phyloP scores from a whole-genome alignment of 1,284 basidiomycete genomes.

The Gomphus sp. region DNA sequence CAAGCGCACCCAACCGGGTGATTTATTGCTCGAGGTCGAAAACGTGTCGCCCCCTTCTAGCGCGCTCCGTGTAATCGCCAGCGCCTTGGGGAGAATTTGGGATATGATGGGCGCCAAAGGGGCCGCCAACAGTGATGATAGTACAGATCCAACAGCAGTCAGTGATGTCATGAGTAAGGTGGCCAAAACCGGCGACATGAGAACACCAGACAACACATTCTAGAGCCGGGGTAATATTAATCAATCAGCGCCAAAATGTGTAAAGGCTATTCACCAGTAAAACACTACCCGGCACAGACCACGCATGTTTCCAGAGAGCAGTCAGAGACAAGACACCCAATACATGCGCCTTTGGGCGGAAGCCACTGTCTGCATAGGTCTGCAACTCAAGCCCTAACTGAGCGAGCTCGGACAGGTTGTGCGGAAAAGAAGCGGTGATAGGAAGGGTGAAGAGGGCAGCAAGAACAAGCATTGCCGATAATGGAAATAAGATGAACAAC shows the following conservation, averaged over 20 bases:
- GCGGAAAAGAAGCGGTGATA: constrained; percentile 66
- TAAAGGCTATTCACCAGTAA: constrained; percentile 56
- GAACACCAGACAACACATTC: constrained; percentile 85
- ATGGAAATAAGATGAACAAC: constrained; percentile 58
- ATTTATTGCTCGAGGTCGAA: constrained; percentile 28
- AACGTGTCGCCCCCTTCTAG: constrained; percentile 40
- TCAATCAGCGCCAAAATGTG: too few species aligned
- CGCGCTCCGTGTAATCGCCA: constrained; percentile 70
- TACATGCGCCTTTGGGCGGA: constrained; percentile 54
- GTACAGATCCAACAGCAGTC: constrained; percentile 78
- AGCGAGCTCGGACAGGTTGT: constrained; percentile 63
- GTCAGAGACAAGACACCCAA: constrained; percentile 77
- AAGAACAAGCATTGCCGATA: constrained; percentile 47
- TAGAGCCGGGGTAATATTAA: too few species aligned
- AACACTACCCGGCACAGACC: constrained; percentile 88
- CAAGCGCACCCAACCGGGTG: constrained; percentile 75
- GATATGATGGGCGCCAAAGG: constrained; percentile 81
- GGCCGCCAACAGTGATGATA: constrained; percentile 67
- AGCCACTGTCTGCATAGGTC: constrained; percentile 64
- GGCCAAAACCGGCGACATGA: constrained; percentile 74
- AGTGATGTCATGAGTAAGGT: constrained; percentile 71
- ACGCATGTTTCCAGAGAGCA: constrained; percentile 89
- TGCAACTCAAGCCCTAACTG: constrained; percentile 66
- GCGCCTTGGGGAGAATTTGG: constrained; percentile 70
- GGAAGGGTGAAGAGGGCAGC: constrained; percentile 50